phyloP scores from a whole-genome alignment of 257 asterid species.

The Cynanchum wilfordii region DNA sequence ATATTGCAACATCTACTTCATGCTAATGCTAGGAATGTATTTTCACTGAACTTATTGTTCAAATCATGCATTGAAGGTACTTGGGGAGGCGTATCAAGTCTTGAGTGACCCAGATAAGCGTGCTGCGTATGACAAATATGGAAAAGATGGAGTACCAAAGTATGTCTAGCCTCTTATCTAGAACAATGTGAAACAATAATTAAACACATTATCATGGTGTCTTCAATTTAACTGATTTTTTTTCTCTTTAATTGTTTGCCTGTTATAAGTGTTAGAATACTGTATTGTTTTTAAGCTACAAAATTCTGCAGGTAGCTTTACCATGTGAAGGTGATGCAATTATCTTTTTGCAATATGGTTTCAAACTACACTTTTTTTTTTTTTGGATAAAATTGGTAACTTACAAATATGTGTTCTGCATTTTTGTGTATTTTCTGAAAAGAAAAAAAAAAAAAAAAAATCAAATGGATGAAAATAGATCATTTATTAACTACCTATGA shows the following conservation, averaged over 20 bases:
- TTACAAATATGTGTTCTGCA: not conserved
- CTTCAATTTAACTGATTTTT: not conserved
- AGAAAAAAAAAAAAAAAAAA: not conserved
- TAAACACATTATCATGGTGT: not conserved
- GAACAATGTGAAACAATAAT: not conserved
- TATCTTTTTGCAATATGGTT: not conserved
- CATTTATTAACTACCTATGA: not conserved
- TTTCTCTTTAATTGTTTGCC: not conserved
- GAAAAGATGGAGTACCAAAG: conserved; percentile 60
- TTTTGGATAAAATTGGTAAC: not conserved
- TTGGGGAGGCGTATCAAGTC: conserved; percentile 87
- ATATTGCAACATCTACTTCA: not conserved
- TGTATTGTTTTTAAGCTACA: not conserved
- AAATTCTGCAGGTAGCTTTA: not conserved
- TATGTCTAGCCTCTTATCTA: conserved; percentile 29
- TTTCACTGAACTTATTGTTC: not conserved
- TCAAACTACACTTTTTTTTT: not conserved
- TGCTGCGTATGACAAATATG: conserved; percentile 53
- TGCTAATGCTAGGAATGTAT: not conserved
- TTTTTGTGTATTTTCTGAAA: not conserved
- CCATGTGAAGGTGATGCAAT: not conserved
- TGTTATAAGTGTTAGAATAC: not conserved
- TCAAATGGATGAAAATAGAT: not conserved
- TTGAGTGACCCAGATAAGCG: conserved; percentile 72
- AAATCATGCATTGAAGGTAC: conserved; percentile 42